Base-by-base conservation (phyloP, 768 basidiomycete genomes). In the Mrakia blollopis region DNA sequence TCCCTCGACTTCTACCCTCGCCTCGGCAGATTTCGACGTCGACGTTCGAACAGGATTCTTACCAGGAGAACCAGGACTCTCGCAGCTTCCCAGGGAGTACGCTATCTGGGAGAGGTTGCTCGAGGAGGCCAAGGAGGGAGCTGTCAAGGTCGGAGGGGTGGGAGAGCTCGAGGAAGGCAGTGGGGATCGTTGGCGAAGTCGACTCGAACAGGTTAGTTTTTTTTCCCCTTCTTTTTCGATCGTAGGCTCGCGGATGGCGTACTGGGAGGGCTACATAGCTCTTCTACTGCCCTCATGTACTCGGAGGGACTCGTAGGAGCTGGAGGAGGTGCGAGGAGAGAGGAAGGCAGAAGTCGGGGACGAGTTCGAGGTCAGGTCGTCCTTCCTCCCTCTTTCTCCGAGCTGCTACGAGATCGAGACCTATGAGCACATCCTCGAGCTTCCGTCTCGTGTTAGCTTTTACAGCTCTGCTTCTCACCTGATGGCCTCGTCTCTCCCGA, bases 11-110 rank as follows among this genome's bases (percentile, higher is more conserved):
- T 86, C 88, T 30, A 90, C 91, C 18, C 88, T 91, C 77, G 90
- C 91, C 14, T 90, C 91, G 3, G 91, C 91, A 79, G 91, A 92
- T 85, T 98, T 93, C 85, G 94, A 98, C 82, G 92, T 98, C 78
- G 93, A 95, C 82, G 90, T 91, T 14, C 86, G 89, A 23, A 93
- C 93, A 0, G 95, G 96, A 0, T 98, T 98, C 83, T 90, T 98
- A 89, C 92, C 94, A 1, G 82, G 90, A 0, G 80, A 84, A 10
- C 87, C 90, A 25, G 73, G 73, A 3, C 67, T 78, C 30, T 23
- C 35, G 39, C 28, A 47, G 30, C 86, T 96, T 1, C 89, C 90
- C 0, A 75, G 57, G 0, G 82, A 84, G 74, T 96, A 89, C 88
- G 89, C 89, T 62, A 81, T 84, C 63, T 98, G 92, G 94, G 93